Evolutionary conservation across 2,329 filamentous ascomycete genomes (phyloP), one percentile per base, ranked within the genome.

Genomic region (Pseudogymnoascus sp.): DNA sequence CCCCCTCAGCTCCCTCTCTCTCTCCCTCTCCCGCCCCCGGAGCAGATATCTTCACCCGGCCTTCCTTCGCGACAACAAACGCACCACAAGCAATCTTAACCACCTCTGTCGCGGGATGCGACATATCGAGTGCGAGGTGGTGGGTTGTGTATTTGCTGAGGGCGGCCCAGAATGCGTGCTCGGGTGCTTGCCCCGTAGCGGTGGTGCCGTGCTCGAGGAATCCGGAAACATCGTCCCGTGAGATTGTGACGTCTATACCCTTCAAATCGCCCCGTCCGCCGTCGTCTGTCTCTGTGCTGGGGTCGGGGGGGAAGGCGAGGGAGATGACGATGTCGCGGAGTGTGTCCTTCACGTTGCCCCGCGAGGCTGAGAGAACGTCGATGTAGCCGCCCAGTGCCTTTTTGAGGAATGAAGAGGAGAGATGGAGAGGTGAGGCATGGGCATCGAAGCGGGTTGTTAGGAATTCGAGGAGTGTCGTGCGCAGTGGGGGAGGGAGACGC

Each of bases 401-500:
- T 3, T 69, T 72, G 38, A 78, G 67, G 61, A 76, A 75, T 4
- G 62, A 59, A 5, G 74, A 72, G 6, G 71, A 66, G 11, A 78
- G 70, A 16, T 67, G 70, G 57, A 78, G 38, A 6, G 69, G 65
- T 1, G 74, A 73, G 14, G 75, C 66, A 61, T 74, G 71, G 3
- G 74, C 70, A 66, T 79, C 77, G 64, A 79, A 79, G 28, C 71
- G 72, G 1, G 71, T 74, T 7, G 71, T 62, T 20, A 79, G 67
- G 65, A 76, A 78, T 35, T 75, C 70, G 9, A 75, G 65, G 58
- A 79, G 75, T 8, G 73, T 70, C 8, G 77, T 72, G 20, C 76
- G 72, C 4, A 79, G 63, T 0, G 74, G 67, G 1, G 68, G 71
- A 0, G 77, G 76, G 77, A 79, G 79, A 62, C 75, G 76, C 8